Base-by-base conservation (phyloP, 495 filamentous ascomycete genomes). In the Podospora sp. region DNA sequence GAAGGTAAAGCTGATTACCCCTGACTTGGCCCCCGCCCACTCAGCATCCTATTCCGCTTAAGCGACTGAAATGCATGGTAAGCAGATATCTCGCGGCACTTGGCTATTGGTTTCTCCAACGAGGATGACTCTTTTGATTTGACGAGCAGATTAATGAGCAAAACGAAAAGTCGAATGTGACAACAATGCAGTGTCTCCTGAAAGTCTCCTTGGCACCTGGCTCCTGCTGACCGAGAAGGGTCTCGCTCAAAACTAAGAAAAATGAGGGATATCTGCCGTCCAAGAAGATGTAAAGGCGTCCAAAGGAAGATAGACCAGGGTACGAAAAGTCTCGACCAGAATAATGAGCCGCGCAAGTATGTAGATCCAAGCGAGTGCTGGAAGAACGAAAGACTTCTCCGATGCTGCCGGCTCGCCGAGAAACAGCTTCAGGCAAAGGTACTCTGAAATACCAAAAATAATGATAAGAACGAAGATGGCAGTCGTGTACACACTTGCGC, bases 211-310 rank as follows among this genome's bases (percentile, higher is more conserved):
- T n/a, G n/a, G n/a, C n/a, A n/a, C n/a, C n/a, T n/a, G n/a, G n/a
- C n/a, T n/a, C n/a, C 29, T 33, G 4, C 29, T 33, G 29, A 4
- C 29, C 29, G 8, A 33, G 29, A 33, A 33, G 29, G 3, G 4
- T 33, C 29, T 33, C 29, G n/a, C 29, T 4, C 29, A 33, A 8
- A 8, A 33, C 29, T 33, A 59, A 11, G 24, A 27, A 35, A 59
- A 59, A 16, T 67, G 61, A 27, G 61, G 61, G 18, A 53, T 52
- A 18, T 20, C 27, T 18, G 49, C 11, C 12, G 49, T 40, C 61
- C 46, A 63, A 16, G 61, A 53, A 1, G 40, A 25, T 5, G n/a
- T 20, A 53, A 63, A 63, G 1, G 24, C 46, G 25, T 53, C 24
- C 14, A 49, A 11, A 5, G 40, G 61, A 27, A 63, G 46, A 53